A percentile compares a stretch with the other conserved stretches of the same genome.
Evolutionary conservation across 2,329 filamentous ascomycete species (phyloP).

Genomic region (Xylariaceae sp.): DNA sequence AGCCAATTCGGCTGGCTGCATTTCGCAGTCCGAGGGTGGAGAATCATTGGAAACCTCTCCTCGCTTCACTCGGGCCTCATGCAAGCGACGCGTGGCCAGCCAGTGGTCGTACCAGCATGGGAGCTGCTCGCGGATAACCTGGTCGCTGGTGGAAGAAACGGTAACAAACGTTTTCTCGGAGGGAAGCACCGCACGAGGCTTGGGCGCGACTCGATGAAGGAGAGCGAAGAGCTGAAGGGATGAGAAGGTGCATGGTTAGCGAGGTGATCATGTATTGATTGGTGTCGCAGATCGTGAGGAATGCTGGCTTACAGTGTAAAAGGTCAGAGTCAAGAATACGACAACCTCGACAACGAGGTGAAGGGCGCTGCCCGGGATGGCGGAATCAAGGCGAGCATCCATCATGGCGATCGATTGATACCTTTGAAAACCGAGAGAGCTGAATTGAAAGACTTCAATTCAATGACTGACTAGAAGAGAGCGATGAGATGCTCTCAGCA

Average conservation of each 20-base stretch:
- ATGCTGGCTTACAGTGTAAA: conserved; percentile 36
- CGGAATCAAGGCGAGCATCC: conserved; percentile 20
- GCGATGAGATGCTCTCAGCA: conserved; percentile 13
- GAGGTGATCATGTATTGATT: neutral
- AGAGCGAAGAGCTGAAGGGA: conserved; percentile 54
- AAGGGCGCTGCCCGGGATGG: conserved; percentile 35
- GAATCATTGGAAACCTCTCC: conserved; percentile 13
- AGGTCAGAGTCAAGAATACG: conserved; percentile 31
- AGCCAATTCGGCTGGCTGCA: conserved; percentile 73
- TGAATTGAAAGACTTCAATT: neutral
- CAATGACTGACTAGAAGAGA: neutral
- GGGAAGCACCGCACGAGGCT: conserved; percentile 64
- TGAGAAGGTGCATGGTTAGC: conserved; percentile 9
- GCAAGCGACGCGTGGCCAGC: conserved; percentile 54
- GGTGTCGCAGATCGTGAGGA: neutral
- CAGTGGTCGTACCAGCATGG: conserved; percentile 85
- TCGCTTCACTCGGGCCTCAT: conserved; percentile 35
- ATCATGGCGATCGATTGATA: conserved; percentile 8
- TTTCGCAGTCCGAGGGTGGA: conserved; percentile 38
- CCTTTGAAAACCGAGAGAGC: no score
- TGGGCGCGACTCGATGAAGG: conserved; percentile 72
- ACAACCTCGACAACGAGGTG: conserved; percentile 36
- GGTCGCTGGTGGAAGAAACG: conserved; percentile 58
- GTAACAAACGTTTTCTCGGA: conserved; percentile 86
- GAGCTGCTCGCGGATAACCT: conserved; percentile 50